Conservation (phyloP, 2,329 filamentous ascomycete species). For the Xylaria sp. region DNA sequence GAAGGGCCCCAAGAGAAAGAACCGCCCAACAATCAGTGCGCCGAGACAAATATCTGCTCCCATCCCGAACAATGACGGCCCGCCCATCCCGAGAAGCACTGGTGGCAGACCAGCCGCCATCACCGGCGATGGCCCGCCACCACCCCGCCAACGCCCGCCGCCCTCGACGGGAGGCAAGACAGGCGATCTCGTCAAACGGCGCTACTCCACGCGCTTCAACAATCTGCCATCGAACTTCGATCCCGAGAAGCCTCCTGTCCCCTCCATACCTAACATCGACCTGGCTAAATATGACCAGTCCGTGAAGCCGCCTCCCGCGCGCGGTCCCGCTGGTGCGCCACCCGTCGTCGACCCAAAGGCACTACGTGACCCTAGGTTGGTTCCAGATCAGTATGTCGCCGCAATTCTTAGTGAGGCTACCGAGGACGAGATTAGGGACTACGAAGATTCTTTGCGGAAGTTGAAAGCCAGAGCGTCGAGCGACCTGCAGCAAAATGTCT, state of each 20-base stretch:
- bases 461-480: constrained; percentile 80
- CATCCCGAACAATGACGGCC: constrained; percentile 64
- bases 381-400: constrained; percentile 81
- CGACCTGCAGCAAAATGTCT: constrained; percentile 93
- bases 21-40: constrained; percentile 69
- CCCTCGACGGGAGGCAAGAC: constrained; percentile 69
- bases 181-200: constrained; percentile 87
- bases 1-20: constrained; percentile 68
- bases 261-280: constrained; percentile 68
- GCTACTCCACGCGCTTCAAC: constrained; percentile 94
- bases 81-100: constrained; percentile 49
- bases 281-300: constrained; percentile 63
- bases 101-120: constrained; percentile 48
- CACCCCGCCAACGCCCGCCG: constrained; percentile 52
- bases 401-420: constrained; percentile 82
- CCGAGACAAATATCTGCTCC: constrained; percentile 71
- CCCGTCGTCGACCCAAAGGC: constrained; percentile 80
- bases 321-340: constrained; percentile 60
- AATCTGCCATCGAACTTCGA: constrained; percentile 76
- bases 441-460: constrained; percentile 78
- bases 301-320: constrained; percentile 62
- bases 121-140: constrained; percentile 42
- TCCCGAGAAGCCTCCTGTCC: constrained; percentile 76
- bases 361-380: constrained; percentile 80
- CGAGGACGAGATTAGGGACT: constrained; percentile 86